Base-by-base conservation (phyloP, 2,329 filamentous ascomycete genomes). In the Paecilomyces sp. region DNA sequence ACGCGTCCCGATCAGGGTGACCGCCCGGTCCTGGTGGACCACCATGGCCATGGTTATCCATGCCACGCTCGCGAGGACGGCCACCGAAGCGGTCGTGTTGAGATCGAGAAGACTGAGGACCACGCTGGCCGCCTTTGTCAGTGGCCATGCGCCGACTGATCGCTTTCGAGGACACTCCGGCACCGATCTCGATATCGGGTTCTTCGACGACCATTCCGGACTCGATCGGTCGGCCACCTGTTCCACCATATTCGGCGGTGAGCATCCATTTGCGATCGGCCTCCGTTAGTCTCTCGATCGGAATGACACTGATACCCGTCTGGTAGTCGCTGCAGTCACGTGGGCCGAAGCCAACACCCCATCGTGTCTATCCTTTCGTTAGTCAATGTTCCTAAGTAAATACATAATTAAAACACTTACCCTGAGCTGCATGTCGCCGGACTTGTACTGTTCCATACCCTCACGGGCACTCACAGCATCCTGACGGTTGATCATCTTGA, bases 201-300 rank as follows among this genome's bases (percentile, higher is more conserved):
- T 99, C 94, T 73, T 99, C 94, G 28, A 99, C 89, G 6, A 92
- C 89, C 77, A 99, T 85, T 51, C 92, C 92, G 13, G 85, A 81
- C 70, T 92, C 88, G 62, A 99, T 91, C 1, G 86, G 79, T 59
- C 85, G 84, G 58, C 93, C 94, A 59, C 93, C 94, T 63, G 91
- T 96, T 58, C 94, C 94, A 65, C 94, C 94, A 71, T 88, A 96
- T 65, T 96, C 91, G 12, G 94, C 95, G 36, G 88, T 96, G 64
- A 96, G 78, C 82, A 97, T 91, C 94, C 94, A 99, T 76, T 97
- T 97, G 63, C 91, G 86, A 77, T 99, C 94, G 28, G 94, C 94
- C 67, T 99, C 94, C 1, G 94, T 99, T 59, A 99, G 85, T 68
- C 92, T 89, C 67, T 88, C 84, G 64, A 99, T 94, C 1, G 94